Evolutionary conservation across 257 asterid species (phyloP).

Genomic region (Schizonepeta tenuifolia): DNA sequence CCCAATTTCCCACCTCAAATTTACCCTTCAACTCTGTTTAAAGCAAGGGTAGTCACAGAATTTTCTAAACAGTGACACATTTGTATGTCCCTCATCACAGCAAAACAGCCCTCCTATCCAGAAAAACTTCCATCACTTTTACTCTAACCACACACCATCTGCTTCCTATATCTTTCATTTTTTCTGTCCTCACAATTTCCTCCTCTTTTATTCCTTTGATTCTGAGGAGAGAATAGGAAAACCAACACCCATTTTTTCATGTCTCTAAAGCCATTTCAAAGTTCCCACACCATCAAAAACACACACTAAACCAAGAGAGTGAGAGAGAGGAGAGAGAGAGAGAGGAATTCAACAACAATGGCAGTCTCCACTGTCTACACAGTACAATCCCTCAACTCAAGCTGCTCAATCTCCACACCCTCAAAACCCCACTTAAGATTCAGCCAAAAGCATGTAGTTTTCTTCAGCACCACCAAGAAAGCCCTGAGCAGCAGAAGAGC

Average conservation of each 20-base stretch:
- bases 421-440: constrained; percentile 68
- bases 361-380: constrained; percentile 80
- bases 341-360: constrained; percentile 42
- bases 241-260: constrained; percentile 20
- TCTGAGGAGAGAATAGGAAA: not conserved
- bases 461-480: constrained; percentile 39
- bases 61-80: constrained; percentile 21
- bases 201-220: not conserved
- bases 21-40: constrained; percentile 28
- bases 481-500: not conserved
- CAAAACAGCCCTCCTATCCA: constrained; percentile 27
- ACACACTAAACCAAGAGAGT: constrained; percentile 23
- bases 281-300: constrained; percentile 25
- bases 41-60: constrained; percentile 32
- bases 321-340: constrained; percentile 28
- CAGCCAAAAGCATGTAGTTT: constrained; percentile 58
- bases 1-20: constrained; percentile 32
- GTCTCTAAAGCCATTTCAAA: constrained; percentile 18
- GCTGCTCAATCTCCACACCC: constrained; percentile 70
- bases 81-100: constrained; percentile 15
- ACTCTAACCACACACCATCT: constrained; percentile 48
- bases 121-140: constrained; percentile 31
- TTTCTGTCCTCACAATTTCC: constrained; percentile 39
- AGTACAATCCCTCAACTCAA: constrained; percentile 68
- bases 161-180: constrained; percentile 33